Conservation (phyloP, 306 rosid genomes). For the Fragaria vesca region DNA sequence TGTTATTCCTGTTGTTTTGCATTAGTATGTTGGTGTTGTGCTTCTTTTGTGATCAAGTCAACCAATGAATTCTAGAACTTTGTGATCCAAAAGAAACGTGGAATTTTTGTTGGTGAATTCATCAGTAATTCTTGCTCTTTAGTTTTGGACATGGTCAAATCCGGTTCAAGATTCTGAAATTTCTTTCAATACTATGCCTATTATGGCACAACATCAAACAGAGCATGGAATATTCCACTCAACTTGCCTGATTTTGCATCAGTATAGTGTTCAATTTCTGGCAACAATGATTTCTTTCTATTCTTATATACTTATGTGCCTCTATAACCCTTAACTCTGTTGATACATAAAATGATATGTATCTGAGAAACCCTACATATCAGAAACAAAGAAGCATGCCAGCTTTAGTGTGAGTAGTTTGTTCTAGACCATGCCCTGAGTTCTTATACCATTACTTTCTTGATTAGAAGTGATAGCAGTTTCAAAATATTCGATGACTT, state of each 20-base stretch:
- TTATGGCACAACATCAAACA: background rate
- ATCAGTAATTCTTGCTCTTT: background rate
- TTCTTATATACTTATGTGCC: background rate
- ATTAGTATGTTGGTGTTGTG: background rate
- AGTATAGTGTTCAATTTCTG: background rate
- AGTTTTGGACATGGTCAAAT: background rate
- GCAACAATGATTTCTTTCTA: background rate
- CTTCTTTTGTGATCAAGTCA: background rate
- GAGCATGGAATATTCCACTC: background rate
- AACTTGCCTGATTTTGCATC: background rate
- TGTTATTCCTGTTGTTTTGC: background rate
- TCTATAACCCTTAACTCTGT: background rate
- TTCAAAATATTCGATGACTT: background rate
- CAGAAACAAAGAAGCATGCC: background rate
- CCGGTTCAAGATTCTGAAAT: background rate
- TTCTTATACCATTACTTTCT: background rate
- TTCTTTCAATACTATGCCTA: background rate
- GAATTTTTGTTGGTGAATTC: background rate
- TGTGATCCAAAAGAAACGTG: background rate
- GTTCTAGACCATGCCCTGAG: background rate
- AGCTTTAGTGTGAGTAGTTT: background rate
- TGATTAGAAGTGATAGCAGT: background rate
- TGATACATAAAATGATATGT: background rate
- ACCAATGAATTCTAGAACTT: background rate
- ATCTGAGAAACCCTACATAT: background rate